Evolutionary conservation across 495 filamentous ascomycete genomes (phyloP), one percentile per base, ranked within the genome.

Genomic region (Margaritispora aquatica): DNA sequence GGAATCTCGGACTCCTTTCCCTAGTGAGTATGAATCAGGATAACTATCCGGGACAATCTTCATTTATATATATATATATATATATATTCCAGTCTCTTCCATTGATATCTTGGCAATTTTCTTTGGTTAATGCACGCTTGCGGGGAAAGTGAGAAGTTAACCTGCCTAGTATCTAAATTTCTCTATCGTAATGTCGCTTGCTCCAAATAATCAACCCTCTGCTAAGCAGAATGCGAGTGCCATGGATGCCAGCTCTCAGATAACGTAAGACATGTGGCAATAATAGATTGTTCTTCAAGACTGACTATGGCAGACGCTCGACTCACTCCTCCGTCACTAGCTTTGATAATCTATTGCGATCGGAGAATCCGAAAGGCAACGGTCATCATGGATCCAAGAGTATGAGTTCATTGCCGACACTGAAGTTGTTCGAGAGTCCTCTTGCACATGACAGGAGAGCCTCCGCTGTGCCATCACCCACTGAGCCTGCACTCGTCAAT

Each of bases 381-480:
- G 3, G 38, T 3, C 3, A 3, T n/a, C 17, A 3, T 44, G 47
- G 47, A 4, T 9, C n/a, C 20, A 50, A 50, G 26, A 17, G 26
- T 10, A 23, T 50, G 4, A 22, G 26, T 9, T 50, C 47, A 23
- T 22, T 24, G 21, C 47, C 47, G 11, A 50, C 3, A 50, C 21
- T 50, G 20, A 50, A 50, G 47, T 24, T 50, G 21, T 50, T 50
- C 47, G 47, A 50, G 26, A 50, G 47, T 17, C 47, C 47, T 50
- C 47, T 50, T 24, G 24, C 47, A 7, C 47, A 50, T 26, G 21
- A 50, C 20, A 19, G 47, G 21, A 50, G 24, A 26, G 24, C 5
- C 23, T 50, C 47, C 24, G n/a, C 47, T 50, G 20, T 26, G 10
- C 47, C 24, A 24, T 50, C 47, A 24, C 47, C 47, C 2, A 11